A percentile compares a stretch with the other conserved stretches of the same genome.
Conservation (phyloP, 2,329 filamentous ascomycete species). For the Stagonosporopsis rhizophila region DNA sequence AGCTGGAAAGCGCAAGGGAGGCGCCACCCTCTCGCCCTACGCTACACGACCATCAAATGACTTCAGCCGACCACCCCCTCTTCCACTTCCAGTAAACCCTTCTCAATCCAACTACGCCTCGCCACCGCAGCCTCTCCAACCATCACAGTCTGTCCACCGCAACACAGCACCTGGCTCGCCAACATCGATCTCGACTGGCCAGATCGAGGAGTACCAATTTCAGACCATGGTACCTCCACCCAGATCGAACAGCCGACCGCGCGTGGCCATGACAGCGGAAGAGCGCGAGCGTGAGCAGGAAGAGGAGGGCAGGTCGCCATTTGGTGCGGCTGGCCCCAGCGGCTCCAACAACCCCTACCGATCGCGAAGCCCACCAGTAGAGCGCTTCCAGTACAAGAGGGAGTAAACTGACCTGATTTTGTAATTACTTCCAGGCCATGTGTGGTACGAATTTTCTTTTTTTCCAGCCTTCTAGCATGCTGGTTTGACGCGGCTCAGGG, state of each 20-base stretch:
- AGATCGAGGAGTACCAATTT: constrained; percentile 44
- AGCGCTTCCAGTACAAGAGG: constrained; percentile 13
- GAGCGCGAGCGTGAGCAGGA: constrained; percentile 27
- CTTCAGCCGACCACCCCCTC: constrained; percentile 37
- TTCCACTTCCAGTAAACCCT: constrained; percentile 38
- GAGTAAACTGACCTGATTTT: not conserved
- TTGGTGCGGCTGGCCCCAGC: constrained; percentile 18
- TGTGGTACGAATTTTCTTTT: not conserved
- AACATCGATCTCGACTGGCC: constrained; percentile 40
- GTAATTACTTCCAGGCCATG: not conserved
- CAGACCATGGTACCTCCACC: constrained; percentile 44
- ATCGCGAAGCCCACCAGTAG: constrained; percentile 10
- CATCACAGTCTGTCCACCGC: constrained; percentile 24
- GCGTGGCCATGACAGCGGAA: constrained; percentile 22
- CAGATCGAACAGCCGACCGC: constrained; percentile 29
- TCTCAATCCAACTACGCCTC: constrained; percentile 23
- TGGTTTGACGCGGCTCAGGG: constrained; percentile 1
- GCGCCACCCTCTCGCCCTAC: constrained; percentile 35
- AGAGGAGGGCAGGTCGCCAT: constrained; percentile 26
- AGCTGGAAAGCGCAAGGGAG: constrained; percentile 52
- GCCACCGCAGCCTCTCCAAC: constrained; percentile 26
- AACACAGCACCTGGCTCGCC: constrained; percentile 40
- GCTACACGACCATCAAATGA: constrained; percentile 26
- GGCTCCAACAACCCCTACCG: constrained; percentile 28
- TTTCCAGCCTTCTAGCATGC: not conserved